Evolutionary conservation across 2,329 filamentous ascomycete species (phyloP).

Genomic region (Dryadomyces quercus-mongolicae): DNA sequence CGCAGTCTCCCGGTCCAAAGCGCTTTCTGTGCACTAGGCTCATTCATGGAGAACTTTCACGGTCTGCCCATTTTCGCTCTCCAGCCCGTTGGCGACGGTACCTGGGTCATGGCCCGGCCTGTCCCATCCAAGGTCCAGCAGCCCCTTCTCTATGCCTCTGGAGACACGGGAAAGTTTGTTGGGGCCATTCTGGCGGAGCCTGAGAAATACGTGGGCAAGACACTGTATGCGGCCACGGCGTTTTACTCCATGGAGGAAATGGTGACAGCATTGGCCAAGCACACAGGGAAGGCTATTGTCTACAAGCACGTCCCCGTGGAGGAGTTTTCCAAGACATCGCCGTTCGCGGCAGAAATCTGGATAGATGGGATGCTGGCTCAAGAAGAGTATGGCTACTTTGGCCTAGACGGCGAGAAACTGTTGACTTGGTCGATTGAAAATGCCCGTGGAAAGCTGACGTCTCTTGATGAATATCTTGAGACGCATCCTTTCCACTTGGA

Average conservation of each 20-base stretch:
- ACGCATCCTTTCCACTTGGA: not conserved
- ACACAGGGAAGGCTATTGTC: slow-evolving; percentile 19
- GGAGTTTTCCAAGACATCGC: not conserved
- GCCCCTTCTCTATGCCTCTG: slow-evolving; percentile 24
- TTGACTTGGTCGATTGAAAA: not conserved
- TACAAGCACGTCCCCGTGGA: slow-evolving; percentile 6
- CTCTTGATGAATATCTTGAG: not conserved
- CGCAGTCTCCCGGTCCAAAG: slow-evolving; percentile 32
- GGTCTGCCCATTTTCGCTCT: slow-evolving; percentile 13
- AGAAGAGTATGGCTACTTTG: not conserved
- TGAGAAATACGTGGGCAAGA: slow-evolving; percentile 12
- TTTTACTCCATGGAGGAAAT: slow-evolving; percentile 19
- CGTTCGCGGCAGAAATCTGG: not conserved
- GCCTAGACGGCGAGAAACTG: not conserved
- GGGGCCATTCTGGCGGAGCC: slow-evolving; percentile 16
- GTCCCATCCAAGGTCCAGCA: slow-evolving; percentile 19
- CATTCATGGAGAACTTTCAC: slow-evolving; percentile 42
- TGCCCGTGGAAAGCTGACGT: not conserved
- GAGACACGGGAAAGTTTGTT: slow-evolving; percentile 29
- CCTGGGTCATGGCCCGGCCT: slow-evolving; percentile 17
- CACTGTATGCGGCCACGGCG: slow-evolving; percentile 8
- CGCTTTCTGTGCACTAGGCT: slow-evolving; percentile 38
- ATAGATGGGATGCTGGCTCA: too few relatives aligned
- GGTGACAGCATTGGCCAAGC: slow-evolving; percentile 17
- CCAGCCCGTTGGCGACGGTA: slow-evolving; percentile 13